Base-by-base conservation (phyloP, 2,329 filamentous ascomycete species). In the Colletotrichum spaethianum region DNA sequence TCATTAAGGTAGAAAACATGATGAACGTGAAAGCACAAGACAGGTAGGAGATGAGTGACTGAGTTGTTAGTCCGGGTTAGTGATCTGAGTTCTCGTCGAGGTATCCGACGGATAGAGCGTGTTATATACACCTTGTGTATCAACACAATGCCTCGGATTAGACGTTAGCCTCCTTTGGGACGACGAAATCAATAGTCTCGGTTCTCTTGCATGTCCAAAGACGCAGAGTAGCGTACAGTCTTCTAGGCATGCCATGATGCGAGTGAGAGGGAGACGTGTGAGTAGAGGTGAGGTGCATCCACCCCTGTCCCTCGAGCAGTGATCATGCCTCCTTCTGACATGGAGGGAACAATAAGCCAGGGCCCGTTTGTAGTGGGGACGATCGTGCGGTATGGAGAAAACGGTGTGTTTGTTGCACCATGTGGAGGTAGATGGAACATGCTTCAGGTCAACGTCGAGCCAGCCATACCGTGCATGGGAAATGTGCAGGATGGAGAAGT, bases 121-220 rank as follows among this genome's bases (percentile, higher is more conserved):
- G 18, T 72, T 72, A 72, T 69, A 72, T 72, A 72, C 65, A 59
- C 28, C 53, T 72, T 59, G 52, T 60, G 59, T 69, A 63, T 52
- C 59, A 23, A 52, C 38, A 33, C 20, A 36, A 63, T 23, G 44
- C 53, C 44, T 69, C 28, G 42, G 2, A 11, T 42, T 31, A 46
- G 36, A 26, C 44, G 23, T 52, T 63, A 38, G 12, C 65, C 59
- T 63, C 38, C 59, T 68, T 59, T n/a, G 38, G 46, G 57, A 46
- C 38, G 4, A 23, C 44, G 38, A 52, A 60, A 72, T 69, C 59
- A 60, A 69, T 72, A 69, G 69, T 72, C 46, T 69, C 20, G 52
- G 36, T 56, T 59, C 59, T 42, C 69, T 69, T 63, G 69, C 65
- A 72, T 56, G 28, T 20, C 42, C 38, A 38, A 60, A 42, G 53